These are phyloP conservation scores for Rhizopogon sp. DNA, from an alignment of 768 basidiomycete species.

Conservation along the genomic window DNA sequence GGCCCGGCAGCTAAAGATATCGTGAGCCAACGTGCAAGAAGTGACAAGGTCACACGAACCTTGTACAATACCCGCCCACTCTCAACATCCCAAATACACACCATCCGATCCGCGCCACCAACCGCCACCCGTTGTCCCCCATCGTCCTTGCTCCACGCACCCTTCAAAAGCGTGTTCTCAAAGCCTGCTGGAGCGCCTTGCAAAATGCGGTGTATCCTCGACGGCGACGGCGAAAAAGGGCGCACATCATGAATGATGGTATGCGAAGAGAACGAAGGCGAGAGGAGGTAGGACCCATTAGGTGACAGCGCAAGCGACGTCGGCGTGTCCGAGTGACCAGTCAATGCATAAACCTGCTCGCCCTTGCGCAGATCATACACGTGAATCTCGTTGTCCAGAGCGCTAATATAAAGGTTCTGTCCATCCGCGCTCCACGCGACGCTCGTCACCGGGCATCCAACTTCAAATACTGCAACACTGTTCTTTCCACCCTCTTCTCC, in stretches of 20 bases:
- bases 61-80: slow-evolving; percentile 74
- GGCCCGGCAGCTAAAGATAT: slow-evolving; percentile 72
- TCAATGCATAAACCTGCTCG: slow-evolving; percentile 72
- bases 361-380: slow-evolving; percentile 88
- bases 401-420: slow-evolving; percentile 83
- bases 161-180: slow-evolving; percentile 79
- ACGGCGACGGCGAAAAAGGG: slow-evolving; percentile 85
- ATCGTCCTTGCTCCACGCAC: slow-evolving; percentile 85
- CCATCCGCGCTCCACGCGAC: slow-evolving; percentile 94
- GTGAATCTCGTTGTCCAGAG: slow-evolving; percentile 94
- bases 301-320: slow-evolving; percentile 92
- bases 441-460: slow-evolving; percentile 87
- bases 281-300: slow-evolving; percentile 80
- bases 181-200: slow-evolving; percentile 92
- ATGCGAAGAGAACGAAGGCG: slow-evolving; percentile 86
- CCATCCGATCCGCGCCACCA: slow-evolving; percentile 85
- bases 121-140: slow-evolving; percentile 79
- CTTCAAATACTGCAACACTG: slow-evolving; percentile 73
- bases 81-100: slow-evolving; percentile 85
- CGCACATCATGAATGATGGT: slow-evolving; percentile 89
- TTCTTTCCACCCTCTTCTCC: slow-evolving; percentile 69
- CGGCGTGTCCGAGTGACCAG: slow-evolving; percentile 89
- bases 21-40: background rate
- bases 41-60: slow-evolving; percentile 33
- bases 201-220: slow-evolving; percentile 72